Percentiles rank a stretch among this genome's conserved stretches.
phyloP scores from a whole-genome alignment of 2,329 filamentous ascomycete genomes.

The Penicillium sp. region DNA sequence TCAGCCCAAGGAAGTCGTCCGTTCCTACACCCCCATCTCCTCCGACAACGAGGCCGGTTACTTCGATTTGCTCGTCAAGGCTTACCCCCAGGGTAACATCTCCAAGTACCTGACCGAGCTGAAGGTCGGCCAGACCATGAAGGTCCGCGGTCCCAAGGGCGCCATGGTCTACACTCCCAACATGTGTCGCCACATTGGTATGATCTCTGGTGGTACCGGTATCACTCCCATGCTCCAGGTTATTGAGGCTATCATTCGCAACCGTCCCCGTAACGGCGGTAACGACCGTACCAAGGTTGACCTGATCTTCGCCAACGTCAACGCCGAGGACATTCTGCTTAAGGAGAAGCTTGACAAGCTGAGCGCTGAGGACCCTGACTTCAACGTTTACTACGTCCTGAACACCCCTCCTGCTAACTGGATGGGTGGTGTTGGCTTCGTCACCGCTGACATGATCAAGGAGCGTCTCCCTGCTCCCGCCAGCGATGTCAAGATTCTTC shows the following conservation, averaged over 20 bases:
- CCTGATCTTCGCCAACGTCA: conserved; percentile 96
- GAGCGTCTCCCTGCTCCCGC: conserved; percentile 73
- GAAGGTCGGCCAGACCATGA: conserved; percentile 81
- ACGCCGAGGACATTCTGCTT: conserved; percentile 86
- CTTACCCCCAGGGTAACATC: conserved; percentile 96
- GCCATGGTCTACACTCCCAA: conserved; percentile 97
- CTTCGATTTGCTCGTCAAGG: conserved; percentile 97
- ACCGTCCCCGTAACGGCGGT: conserved; percentile 62
- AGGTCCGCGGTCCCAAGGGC: conserved; percentile 91
- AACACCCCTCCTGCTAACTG: conserved; percentile 93
- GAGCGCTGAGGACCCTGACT: conserved; percentile 71
- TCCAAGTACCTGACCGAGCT: conserved; percentile 86
- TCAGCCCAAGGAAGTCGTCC: conserved; percentile 77
- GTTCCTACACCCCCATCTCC: conserved; percentile 89
- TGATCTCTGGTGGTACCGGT: conserved; percentile 96
- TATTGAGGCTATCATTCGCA: conserved; percentile 83
- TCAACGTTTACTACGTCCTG: conserved; percentile 90
- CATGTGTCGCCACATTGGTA: conserved; percentile 94
- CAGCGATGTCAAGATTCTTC: conserved; percentile 84
- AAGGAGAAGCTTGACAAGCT: conserved; percentile 87
- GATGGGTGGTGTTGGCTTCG: conserved; percentile 91
- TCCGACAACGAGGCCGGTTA: conserved; percentile 85
- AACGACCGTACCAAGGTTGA: conserved; percentile 88
- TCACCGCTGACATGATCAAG: conserved; percentile 93
- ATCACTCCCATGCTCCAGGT: conserved; percentile 99